Base-by-base conservation (phyloP, 345 rosid species). In the Clausena lansium region DNA sequence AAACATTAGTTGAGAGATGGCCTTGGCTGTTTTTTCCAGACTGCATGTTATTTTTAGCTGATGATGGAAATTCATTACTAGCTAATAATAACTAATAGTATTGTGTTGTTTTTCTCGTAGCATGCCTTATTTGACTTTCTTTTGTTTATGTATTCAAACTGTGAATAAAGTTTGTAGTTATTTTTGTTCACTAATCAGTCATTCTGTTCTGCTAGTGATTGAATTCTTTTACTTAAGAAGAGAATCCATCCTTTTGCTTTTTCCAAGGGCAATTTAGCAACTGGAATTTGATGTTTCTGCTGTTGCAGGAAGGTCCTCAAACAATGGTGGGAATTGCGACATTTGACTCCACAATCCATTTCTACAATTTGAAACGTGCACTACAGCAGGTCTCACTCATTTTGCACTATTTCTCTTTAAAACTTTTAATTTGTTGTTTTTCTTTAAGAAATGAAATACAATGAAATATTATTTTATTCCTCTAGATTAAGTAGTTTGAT, bases 311-410 rank as follows among this genome's bases (percentile, higher is more conserved):
- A 91, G 98, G 98, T 78, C 95, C 91, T 36, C 91, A 94, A 84
- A 97, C 99, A 63, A 87, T 91, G 90, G 98, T 94, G 54, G 99
- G 99, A 83, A 86, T 97, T 81, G 99, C 98, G 62, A 97, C 99
- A 68, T 94, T 91, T 86, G 99, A 97, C 86, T 91, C 95, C 22
- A 88, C 99, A 59, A 91, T 97, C 76, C 98, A 97, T 82, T 97
- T 97, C 79, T 97, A 97, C 81, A 94, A 91, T 84, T 84, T 97
- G 84, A 97, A 97, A 84, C 93, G 97, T n/a, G 97, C 98, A 65
- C 77, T 96, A 70, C 92, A 91, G 75, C 91, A 92, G 95, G 95
- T 89, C 58, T 81, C 24, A 45, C 50, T 74, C 72, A 64, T 28
- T 24, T 36, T 38, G 35, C n/a, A 8, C 58, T 24, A 13, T 64